Evolutionary conservation across 1,139 yeast genomes (phyloP).

Genomic region (Williopsis jadinii): DNA sequence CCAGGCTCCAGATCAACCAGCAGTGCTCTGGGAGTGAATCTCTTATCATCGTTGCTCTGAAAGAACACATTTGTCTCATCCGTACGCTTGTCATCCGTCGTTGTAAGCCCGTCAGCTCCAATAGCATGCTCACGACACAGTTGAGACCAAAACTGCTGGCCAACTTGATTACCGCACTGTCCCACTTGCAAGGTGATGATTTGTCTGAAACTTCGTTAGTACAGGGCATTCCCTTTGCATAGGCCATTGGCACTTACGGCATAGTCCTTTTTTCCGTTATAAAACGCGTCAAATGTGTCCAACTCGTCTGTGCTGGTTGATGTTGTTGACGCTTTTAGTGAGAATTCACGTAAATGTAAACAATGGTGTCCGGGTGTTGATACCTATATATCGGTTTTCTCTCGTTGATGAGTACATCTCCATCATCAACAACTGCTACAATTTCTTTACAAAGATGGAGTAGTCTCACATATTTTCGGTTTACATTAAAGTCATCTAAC

Average conservation of each 20-base stretch:
- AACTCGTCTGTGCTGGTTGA: no score
- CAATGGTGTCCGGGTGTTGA: no score
- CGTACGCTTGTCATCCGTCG: constrained; percentile 34
- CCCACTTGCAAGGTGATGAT: constrained; percentile 66
- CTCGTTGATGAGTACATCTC: no score
- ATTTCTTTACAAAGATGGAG: no score
- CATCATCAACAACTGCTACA: no score
- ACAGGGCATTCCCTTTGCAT: no score
- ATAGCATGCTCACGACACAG: constrained; percentile 86
- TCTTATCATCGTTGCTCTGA: constrained; percentile 64
- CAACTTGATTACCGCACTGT: constrained; percentile 97
- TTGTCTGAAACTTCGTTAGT: constrained; percentile 27
- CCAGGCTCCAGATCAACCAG: constrained; percentile 88
- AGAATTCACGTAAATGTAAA: no score
- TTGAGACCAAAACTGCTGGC: constrained; percentile 90
- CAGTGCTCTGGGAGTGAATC: constrained; percentile 83
- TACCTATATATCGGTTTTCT: no score
- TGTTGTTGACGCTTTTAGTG: no score
- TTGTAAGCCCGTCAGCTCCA: constrained; percentile 55
- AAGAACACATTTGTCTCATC: constrained; percentile 85
- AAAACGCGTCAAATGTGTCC: no score
- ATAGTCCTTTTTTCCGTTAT: neutral
- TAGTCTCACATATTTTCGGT: no score
- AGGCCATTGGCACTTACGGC: neutral
- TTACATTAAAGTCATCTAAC: no score